These are phyloP conservation scores for Stachybotrys chartarum DNA, from an alignment of 2,329 filamentous ascomycete genomes.

Conservation along the genomic window DNA sequence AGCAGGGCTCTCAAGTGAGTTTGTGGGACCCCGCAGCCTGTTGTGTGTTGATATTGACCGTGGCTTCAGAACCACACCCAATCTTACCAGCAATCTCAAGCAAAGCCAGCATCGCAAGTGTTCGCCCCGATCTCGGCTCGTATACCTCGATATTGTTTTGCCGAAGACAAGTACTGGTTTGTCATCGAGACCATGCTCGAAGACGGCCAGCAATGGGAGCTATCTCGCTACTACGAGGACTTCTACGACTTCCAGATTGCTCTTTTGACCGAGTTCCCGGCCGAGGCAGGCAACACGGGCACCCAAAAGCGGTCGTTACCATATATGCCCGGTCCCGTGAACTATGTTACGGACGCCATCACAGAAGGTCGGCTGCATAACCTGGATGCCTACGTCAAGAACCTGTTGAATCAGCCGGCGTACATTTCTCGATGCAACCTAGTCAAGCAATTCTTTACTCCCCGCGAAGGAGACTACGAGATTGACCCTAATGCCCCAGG, in stretches of 20 bases:
- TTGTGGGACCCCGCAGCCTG: background rate
- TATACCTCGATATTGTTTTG: slow-evolving; percentile 90
- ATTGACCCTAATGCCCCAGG: slow-evolving; percentile 70
- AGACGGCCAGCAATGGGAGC: slow-evolving; percentile 85
- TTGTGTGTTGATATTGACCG: background rate
- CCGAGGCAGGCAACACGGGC: slow-evolving; percentile 82
- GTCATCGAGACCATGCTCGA: slow-evolving; percentile 88
- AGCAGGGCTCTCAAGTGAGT: slow-evolving; percentile 21
- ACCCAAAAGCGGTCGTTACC: slow-evolving; percentile 75
- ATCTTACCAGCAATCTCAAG: slow-evolving; percentile 18
- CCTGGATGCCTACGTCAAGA: slow-evolving; percentile 92
- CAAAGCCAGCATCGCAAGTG: slow-evolving; percentile 44
- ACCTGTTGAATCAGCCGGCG: slow-evolving; percentile 71
- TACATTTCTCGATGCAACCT: slow-evolving; percentile 81
- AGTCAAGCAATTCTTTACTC: slow-evolving; percentile 86
- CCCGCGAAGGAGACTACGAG: slow-evolving; percentile 86
- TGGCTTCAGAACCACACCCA: background rate
- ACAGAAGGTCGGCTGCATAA: slow-evolving; percentile 90
- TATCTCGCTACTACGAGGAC: slow-evolving; percentile 93
- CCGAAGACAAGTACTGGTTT: slow-evolving; percentile 98
- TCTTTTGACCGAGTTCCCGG: slow-evolving; percentile 83
- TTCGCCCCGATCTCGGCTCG: slow-evolving; percentile 74
- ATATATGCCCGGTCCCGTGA: slow-evolving; percentile 97
- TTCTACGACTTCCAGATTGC: slow-evolving; percentile 99
- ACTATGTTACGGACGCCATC: slow-evolving; percentile 96